Conservation (phyloP, 2,329 filamentous ascomycete species). For the Ophiostoma fasciatum region DNA sequence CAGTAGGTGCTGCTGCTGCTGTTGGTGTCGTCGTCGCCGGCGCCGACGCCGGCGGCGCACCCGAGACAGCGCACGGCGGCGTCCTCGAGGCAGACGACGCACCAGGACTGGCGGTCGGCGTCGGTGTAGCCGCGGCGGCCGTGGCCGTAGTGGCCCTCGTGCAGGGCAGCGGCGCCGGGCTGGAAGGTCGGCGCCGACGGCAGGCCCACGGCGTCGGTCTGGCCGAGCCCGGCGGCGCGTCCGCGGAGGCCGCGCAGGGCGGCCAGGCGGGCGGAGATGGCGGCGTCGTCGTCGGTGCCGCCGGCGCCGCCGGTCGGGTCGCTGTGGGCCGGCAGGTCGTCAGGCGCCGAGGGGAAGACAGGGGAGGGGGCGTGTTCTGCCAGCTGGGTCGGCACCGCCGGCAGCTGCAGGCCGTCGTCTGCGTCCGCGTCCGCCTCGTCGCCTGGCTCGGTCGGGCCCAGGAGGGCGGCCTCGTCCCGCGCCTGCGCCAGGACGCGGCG, state of each 20-base stretch:
- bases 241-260: slow-evolving; percentile 27
- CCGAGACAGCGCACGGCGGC: slow-evolving; percentile 57
- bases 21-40: neutral
- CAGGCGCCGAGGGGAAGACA: slow-evolving; percentile 1
- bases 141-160: slow-evolving; percentile 6
- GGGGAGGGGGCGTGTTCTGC: slow-evolving; percentile 18
- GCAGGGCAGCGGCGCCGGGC: slow-evolving; percentile 23
- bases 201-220: slow-evolving; percentile 24
- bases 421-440: slow-evolving; percentile 2
- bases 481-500: slow-evolving; percentile 30
- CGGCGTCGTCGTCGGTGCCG: slow-evolving; percentile 24
- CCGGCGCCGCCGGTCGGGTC: slow-evolving; percentile 5
- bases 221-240: slow-evolving; percentile 12
- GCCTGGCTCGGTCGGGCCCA: slow-evolving; percentile 4
- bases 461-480: slow-evolving; percentile 29
- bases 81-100: slow-evolving; percentile 68
- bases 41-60: slow-evolving; percentile 44
- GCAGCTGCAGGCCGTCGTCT: slow-evolving; percentile 24
- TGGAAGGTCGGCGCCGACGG: slow-evolving; percentile 35
- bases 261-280: slow-evolving; percentile 37
- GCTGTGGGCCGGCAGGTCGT: neutral
- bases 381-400: slow-evolving; percentile 30
- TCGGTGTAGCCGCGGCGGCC: slow-evolving; percentile 40
- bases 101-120: slow-evolving; percentile 63
- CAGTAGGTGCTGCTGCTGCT: slow-evolving; percentile 45